A percentile compares a stretch with the other conserved stretches of the same genome.
These are phyloP conservation scores for Geotrichum citri-aurantii DNA, from an alignment of 1,139 yeast genomes.

Conservation along the genomic window DNA sequence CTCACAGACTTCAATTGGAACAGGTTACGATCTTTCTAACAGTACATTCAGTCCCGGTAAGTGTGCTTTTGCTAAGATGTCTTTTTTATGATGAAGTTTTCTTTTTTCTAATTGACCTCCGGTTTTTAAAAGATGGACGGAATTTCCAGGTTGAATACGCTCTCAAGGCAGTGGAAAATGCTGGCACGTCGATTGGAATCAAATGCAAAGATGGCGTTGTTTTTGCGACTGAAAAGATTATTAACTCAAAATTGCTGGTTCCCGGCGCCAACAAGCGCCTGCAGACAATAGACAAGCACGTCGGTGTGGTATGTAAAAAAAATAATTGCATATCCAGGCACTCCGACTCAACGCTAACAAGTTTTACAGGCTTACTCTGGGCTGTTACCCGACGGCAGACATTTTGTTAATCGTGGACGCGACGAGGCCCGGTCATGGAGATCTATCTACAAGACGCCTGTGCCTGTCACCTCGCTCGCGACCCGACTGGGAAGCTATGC, in stretches of 20 bases:
- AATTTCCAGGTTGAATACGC: slow-evolving; percentile 99
- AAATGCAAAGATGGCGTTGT: slow-evolving; percentile 90
- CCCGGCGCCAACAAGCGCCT: slow-evolving; percentile 86
- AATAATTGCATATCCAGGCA: not conserved
- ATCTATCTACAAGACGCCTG: slow-evolving; percentile 66
- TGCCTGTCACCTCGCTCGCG: slow-evolving; percentile 76
- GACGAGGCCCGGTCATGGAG: slow-evolving; percentile 84
- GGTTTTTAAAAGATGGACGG: slow-evolving; percentile 63
- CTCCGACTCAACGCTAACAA: not conserved
- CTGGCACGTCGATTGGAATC: slow-evolving; percentile 91
- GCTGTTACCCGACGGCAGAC: slow-evolving; percentile 92
- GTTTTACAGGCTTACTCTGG: slow-evolving; percentile 61
- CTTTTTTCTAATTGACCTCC: slow-evolving; percentile 55
- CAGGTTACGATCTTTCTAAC: slow-evolving; percentile 94
- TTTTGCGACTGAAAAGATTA: slow-evolving; percentile 90
- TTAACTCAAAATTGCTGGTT: slow-evolving; percentile 79
- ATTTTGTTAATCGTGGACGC: slow-evolving; percentile 84
- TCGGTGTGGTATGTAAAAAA: slow-evolving; percentile 61
- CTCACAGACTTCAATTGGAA: slow-evolving; percentile 82
- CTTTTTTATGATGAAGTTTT: not conserved
- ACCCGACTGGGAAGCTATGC: slow-evolving; percentile 88
- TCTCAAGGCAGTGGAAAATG: slow-evolving; percentile 93
- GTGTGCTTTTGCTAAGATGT: slow-evolving; percentile 14
- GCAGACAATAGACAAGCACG: slow-evolving; percentile 87
- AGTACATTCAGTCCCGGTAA: slow-evolving; percentile 59